A percentile compares a stretch with the other conserved stretches of the same genome.
Conservation (phyloP, 257 asterid species). For the Nicotiana benthamiana region DNA sequence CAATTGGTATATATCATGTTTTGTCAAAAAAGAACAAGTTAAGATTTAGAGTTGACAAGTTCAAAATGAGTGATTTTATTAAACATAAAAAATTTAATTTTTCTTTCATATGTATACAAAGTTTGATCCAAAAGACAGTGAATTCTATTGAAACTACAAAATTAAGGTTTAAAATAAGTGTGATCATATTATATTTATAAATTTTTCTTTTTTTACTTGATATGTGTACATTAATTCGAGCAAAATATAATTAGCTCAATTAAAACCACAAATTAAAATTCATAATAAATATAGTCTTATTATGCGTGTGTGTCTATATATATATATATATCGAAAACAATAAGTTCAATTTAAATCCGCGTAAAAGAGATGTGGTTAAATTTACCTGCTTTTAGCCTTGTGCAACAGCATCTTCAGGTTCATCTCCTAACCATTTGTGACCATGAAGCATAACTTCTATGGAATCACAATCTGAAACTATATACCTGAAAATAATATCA, state of each 20-base stretch:
- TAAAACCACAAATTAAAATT: no score
- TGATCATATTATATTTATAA: no score
- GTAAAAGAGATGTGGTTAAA: not conserved
- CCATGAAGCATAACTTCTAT: conserved; percentile 22
- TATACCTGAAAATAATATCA: conserved; percentile 15
- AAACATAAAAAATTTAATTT: no score
- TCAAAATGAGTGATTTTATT: not conserved
- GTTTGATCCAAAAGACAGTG: not conserved
- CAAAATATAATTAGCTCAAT: no score
- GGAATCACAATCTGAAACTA: conserved; percentile 49
- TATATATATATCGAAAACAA: no score
- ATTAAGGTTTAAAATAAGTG: no score
- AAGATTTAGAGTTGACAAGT: not conserved
- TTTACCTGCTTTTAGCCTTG: conserved; percentile 38
- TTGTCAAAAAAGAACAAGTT: no score
- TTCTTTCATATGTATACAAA: not conserved
- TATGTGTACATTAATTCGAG: no score
- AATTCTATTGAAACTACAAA: not conserved
- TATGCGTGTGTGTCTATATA: no score
- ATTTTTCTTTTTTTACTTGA: not conserved
- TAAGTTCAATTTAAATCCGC: no score
- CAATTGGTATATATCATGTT: no score
- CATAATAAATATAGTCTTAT: no score
- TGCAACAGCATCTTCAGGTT: conserved; percentile 37
- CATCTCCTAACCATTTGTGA: conserved; percentile 24